Base-by-base conservation (phyloP, 306 rosid genomes). In the Cucumis cinereus region DNA sequence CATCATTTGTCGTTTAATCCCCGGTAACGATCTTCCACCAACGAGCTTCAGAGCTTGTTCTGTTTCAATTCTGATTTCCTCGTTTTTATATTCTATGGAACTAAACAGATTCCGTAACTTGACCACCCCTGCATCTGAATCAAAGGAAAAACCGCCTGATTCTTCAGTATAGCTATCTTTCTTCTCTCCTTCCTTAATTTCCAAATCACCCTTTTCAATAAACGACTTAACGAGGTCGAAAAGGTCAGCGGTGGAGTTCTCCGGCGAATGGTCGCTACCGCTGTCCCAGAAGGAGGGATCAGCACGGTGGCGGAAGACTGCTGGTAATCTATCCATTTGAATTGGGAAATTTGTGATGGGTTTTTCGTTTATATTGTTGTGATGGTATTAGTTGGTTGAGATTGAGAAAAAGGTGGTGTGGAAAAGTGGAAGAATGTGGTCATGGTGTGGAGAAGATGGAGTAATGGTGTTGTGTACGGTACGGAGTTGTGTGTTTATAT, bases 231-330 rank as follows among this genome's bases (percentile, higher is more conserved):
- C 96, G 5, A 94, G 90, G 79, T 87, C 88, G 10, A 89, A 92
- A 70, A 92, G 84, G 66, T 91, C 90, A 1, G 82, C 52, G 1
- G 79, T 35, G 1, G 78, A 62, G 19, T 90, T 88, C 79, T 86
- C 95, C 22, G 83, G 86, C 41, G 92, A 92, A 82, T 90, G 89
- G 81, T 94, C 98, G 79, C 96, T 90, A 28, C 98, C 98, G 57
- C 96, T 90, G 83, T 89, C 91, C 72, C 93, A 86, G 36, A 59
- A 80, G 83, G 84, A 79, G 78, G 82, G 74, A 54, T 85, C 77
- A 2, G 91, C 82, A 68, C 77, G 83, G 13, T 84, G 89, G 7
- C 87, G 88, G 58, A 94, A 90, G 6, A 96, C 91, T 20, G 83
- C 97, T 0, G 90, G 91, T 6, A 94, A 81, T 74, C 92, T 69